Evolutionary conservation across 2,329 filamentous ascomycete genomes (phyloP), one percentile per base, ranked within the genome.

Genomic region (Truncatella angustata): DNA sequence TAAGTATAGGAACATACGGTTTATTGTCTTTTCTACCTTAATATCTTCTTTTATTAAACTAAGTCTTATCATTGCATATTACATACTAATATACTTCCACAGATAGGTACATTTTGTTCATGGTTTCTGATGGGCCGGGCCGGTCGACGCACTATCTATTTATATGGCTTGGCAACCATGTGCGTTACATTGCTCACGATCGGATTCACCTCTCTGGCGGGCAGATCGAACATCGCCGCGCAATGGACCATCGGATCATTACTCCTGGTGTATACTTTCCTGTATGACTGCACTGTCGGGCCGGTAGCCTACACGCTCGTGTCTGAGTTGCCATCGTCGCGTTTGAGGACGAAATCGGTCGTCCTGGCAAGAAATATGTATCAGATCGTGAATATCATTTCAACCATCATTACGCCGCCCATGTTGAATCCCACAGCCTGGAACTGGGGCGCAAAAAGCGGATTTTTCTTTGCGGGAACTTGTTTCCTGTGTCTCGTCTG

Each of bases 251-350:
- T 68, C 4, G 73, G 70, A 1, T 60, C 65, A 4, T 58, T 76
- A 48, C 59, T 74, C 1, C 57, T 76, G 11, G 56, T 73, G 28
- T 73, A 64, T 51, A 70, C 66, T 1, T 67, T 72, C 51, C 56
- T 66, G 7, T 77, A 74, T 60, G 70, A 73, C 60, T 66, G 72
- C 53, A 75, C 73, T 3, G 66, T 78, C 26, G 76, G 75, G 0
- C 75, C 74, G 2, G 69, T 76, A 11, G 69, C 72, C 9, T 79
- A 76, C 58, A 69, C 71, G 6, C 69, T 78, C 60, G 79, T 76
- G 2, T 68, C 74, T 3, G 76, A 79, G 55, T 69, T 72, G 10
- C 73, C 74, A 0, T 76, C 75, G 0, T 71, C 52, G 60, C 68
- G 73, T 9, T 67, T 76, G 4, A 23, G 49, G 23, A 37, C 50